These are phyloP conservation scores for Metarhizium humberi DNA, from an alignment of 2,329 filamentous ascomycete species.

Conservation along the genomic window DNA sequence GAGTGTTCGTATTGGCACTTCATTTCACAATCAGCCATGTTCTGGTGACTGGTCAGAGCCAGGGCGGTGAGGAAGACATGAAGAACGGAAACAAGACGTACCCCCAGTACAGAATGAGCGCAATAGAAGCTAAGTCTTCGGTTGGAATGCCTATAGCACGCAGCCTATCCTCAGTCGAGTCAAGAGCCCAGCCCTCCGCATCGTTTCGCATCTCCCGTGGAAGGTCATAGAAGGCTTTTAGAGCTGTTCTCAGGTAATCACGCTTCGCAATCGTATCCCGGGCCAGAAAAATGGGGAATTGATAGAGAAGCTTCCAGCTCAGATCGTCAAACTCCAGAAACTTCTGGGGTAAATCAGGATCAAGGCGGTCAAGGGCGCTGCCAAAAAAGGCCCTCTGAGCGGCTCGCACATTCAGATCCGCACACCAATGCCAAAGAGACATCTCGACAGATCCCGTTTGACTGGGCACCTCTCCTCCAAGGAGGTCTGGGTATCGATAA, in stretches of 20 bases:
- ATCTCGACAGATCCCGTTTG: constrained; percentile 3
- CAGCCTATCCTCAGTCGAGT: background rate
- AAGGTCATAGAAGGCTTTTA: background rate
- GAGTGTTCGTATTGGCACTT: constrained; percentile 19
- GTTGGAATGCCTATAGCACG: no score
- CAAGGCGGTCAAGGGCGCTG: constrained; percentile 6
- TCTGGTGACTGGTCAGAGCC: no score
- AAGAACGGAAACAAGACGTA: no score
- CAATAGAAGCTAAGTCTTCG: no score
- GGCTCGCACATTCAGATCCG: no score
- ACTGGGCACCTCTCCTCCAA: constrained; percentile 7
- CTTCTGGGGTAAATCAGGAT: constrained; percentile 7
- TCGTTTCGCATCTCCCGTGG: background rate
- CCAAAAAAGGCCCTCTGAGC: no score
- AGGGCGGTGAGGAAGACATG: no score
- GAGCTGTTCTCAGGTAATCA: background rate
- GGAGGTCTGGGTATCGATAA: no score
- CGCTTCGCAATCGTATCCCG: constrained; percentile 11
- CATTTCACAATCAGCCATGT: no score
- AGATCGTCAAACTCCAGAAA: constrained; percentile 17
- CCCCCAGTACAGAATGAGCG: no score
- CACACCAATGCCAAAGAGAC: background rate
- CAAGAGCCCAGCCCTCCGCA: background rate
- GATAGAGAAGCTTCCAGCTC: constrained; percentile 18
- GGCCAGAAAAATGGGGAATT: constrained; percentile 14